Evolutionary conservation across 768 basidiomycete species (phyloP).

Genomic region (Podaxis rugospora): DNA sequence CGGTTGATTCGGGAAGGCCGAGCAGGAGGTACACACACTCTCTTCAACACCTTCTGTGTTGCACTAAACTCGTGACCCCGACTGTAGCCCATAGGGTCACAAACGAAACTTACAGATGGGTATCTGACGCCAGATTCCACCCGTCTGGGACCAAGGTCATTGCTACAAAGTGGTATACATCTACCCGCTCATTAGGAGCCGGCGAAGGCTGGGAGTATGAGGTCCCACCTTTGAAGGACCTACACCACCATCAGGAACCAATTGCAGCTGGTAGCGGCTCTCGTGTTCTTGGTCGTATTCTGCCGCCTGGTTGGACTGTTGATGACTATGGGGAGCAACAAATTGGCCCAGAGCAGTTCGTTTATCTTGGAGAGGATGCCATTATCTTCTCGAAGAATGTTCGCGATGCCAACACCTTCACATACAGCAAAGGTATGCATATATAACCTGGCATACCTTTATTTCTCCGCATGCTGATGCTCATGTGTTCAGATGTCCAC

Average conservation of each 20-base stretch:
- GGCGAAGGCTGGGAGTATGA: conserved; percentile 72
- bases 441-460: background rate
- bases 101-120: conserved; percentile 72
- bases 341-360: conserved; percentile 68
- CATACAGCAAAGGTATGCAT: conserved; percentile 60
- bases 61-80: background rate
- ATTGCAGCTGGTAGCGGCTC: conserved; percentile 44
- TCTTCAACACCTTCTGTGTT: background rate
- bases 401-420: conserved; percentile 41
- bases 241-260: conserved; percentile 17
- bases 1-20: conserved; percentile 59
- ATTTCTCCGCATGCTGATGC: background rate
- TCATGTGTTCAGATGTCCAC: conserved; percentile 50
- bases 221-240: conserved; percentile 39
- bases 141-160: conserved; percentile 57
- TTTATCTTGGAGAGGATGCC: conserved; percentile 55
- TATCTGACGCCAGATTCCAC: conserved; percentile 69
- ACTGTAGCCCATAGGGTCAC: conserved; percentile 46
- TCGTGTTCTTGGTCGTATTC: conserved; percentile 48
- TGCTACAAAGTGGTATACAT: conserved; percentile 80
- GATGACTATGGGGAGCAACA: conserved; percentile 64
- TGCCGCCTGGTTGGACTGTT: conserved; percentile 59
- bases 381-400: conserved; percentile 69
- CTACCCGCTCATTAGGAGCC: conserved; percentile 57
- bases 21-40: conserved; percentile 30